Conservation (phyloP, 208 protist species). For the Trypanosoma cruzi region DNA sequence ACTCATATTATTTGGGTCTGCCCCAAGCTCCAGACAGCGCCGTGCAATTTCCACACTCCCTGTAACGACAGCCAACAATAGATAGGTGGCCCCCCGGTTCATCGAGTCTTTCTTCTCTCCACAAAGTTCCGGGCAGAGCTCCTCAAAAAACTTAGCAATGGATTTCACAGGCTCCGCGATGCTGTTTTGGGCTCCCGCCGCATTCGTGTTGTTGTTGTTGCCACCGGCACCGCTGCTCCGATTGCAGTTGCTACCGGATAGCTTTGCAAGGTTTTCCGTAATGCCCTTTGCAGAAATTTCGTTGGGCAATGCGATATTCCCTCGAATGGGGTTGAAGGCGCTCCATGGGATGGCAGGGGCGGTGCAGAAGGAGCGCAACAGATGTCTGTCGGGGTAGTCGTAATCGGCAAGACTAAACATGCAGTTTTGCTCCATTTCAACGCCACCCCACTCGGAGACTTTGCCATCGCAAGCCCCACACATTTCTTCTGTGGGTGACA, state of each 20-base stretch:
- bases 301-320: constrained; percentile 55
- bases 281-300: constrained; percentile 58
- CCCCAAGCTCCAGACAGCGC: constrained; percentile 72
- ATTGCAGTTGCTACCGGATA: constrained; percentile 32
- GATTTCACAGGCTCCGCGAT: constrained; percentile 75
- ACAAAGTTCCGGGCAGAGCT: constrained; percentile 67
- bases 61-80: constrained; percentile 79
- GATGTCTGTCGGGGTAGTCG: constrained; percentile 33
- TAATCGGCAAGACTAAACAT: constrained; percentile 35
- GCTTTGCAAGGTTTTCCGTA: constrained; percentile 67
- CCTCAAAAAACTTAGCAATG: constrained; percentile 73
- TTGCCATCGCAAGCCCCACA: constrained; percentile 10
- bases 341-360: constrained; percentile 76
- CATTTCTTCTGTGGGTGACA: constrained; percentile 11
- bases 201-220: constrained; percentile 1
- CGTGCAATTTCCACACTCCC: constrained; percentile 63
- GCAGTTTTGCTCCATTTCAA: constrained; percentile 20
- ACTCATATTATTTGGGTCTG: constrained; percentile 87
- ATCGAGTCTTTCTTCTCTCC: constrained; percentile 33
- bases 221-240: neutral
- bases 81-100: constrained; percentile 69
- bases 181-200: constrained; percentile 33
- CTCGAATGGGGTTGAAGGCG: constrained; percentile 69
- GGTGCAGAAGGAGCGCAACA: constrained; percentile 76
- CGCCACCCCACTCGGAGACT: constrained; percentile 28